Evolutionary conservation across 805 yeast genomes (phyloP).

Genomic region (Peterozyma toletana): DNA sequence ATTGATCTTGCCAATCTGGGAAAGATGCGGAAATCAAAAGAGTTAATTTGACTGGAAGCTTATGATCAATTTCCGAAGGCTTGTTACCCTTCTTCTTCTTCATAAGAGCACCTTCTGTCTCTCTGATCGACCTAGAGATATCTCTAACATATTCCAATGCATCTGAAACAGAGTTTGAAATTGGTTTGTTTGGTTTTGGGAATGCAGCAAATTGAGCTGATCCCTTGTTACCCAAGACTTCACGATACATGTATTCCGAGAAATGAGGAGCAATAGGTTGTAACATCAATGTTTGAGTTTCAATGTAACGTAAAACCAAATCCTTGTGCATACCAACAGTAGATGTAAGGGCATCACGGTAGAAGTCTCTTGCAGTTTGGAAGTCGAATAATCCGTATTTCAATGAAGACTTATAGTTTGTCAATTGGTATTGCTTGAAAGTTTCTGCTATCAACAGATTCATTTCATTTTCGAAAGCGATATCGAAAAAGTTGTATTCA

Average conservation of each 20-base stretch:
- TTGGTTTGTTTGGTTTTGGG: constrained; percentile 70
- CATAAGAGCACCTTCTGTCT: constrained; percentile 84
- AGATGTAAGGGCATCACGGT: constrained; percentile 66
- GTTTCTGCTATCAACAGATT: constrained; percentile 72
- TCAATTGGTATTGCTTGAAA: constrained; percentile 57
- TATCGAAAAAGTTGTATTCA: constrained; percentile 65
- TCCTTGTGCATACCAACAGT: constrained; percentile 69
- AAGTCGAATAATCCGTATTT: constrained; percentile 89
- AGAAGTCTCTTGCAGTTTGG: constrained; percentile 93
- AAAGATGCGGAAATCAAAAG: constrained; percentile 72
- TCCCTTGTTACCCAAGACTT: constrained; percentile 56
- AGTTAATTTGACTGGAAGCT: constrained; percentile 66
- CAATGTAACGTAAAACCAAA: constrained; percentile 74
- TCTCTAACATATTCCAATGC: constrained; percentile 75
- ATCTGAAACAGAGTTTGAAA: constrained; percentile 53
- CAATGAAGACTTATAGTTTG: constrained; percentile 83
- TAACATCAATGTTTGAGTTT: constrained; percentile 74
- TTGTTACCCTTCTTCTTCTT: constrained; percentile 81
- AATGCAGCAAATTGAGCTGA: constrained; percentile 71
- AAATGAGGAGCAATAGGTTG: constrained; percentile 96
- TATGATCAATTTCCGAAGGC: constrained; percentile 64
- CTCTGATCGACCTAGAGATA: constrained; percentile 80
- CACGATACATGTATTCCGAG: constrained; percentile 84
- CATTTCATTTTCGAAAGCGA: constrained; percentile 91
- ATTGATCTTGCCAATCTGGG: constrained; percentile 62